Percentiles rank a stretch among this genome's conserved stretches.
Evolutionary conservation across 192 early-diverging fungal species (phyloP).

Genomic region (Tieghemiomyces parasiticus): DNA sequence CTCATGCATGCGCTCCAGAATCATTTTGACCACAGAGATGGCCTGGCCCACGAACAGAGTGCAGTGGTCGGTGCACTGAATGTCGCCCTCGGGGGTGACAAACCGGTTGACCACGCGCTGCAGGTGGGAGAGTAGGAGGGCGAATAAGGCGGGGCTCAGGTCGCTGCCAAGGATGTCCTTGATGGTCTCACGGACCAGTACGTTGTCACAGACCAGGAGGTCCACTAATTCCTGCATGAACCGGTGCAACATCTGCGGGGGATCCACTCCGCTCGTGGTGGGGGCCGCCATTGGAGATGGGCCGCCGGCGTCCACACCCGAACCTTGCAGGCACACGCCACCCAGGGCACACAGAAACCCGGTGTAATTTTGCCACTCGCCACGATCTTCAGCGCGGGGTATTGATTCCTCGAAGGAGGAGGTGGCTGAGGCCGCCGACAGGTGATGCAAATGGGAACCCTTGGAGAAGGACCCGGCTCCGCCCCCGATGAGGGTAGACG

Average conservation of each 20-base stretch:
- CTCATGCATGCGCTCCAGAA: conserved; percentile 53
- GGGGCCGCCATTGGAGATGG: neutral
- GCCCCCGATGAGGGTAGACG: neutral
- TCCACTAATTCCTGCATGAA: conserved; percentile 59
- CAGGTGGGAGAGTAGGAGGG: conserved; percentile 37
- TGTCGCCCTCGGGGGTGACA: conserved; percentile 30
- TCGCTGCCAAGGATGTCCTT: conserved; percentile 72
- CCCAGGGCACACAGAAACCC: conserved; percentile 69
- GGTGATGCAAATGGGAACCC: neutral
- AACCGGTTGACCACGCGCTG: conserved; percentile 36
- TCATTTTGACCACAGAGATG: conserved; percentile 54
- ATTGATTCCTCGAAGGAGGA: conserved; percentile 10
- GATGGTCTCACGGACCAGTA: conserved; percentile 54
- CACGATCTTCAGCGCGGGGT: conserved; percentile 11
- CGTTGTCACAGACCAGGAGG: conserved; percentile 55
- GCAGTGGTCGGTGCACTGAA: conserved; percentile 34
- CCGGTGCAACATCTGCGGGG: conserved; percentile 38
- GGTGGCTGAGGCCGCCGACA: conserved; percentile 3
- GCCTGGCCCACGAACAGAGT: conserved; percentile 64
- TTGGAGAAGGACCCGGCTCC: neutral
- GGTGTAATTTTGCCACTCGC: conserved; percentile 70
- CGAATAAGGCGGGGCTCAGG: conserved; percentile 46
- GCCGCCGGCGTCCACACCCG: conserved; percentile 5
- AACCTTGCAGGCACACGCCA: conserved; percentile 41
- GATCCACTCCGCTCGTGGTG: conserved; percentile 1